phyloP scores from a whole-genome alignment of 306 rosid species.

The Cucumis melo region DNA sequence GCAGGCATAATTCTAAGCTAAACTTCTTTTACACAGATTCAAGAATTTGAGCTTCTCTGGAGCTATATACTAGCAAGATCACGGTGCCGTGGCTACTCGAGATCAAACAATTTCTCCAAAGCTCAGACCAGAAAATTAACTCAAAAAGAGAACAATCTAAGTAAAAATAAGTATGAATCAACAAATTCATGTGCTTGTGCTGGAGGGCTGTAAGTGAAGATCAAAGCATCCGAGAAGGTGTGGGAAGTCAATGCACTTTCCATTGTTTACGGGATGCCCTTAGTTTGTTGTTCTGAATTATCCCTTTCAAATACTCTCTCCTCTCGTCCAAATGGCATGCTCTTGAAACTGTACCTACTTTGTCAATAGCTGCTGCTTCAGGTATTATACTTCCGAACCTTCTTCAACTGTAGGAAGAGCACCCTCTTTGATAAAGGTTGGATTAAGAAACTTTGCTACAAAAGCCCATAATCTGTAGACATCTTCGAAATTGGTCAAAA shows the following conservation, averaged over 20 bases:
- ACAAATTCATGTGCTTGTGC: conserved; percentile 39
- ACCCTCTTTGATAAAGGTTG: conserved; percentile 45
- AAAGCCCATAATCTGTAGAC: conserved; percentile 89
- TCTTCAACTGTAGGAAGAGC: conserved; percentile 67
- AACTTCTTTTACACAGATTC: conserved; percentile 1
- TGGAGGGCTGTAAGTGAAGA: conserved; percentile 18
- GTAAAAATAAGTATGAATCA: conserved; percentile 48
- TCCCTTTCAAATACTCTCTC: conserved; percentile 10
- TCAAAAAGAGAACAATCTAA: conserved; percentile 26
- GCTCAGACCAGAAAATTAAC: conserved; percentile 43
- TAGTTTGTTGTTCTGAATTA: conserved; percentile 1
- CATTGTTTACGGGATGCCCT: conserved; percentile 10
- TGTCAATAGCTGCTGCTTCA: neutral
- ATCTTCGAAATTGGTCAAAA: conserved; percentile 88
- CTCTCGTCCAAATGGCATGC: conserved; percentile 8
- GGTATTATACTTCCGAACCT: conserved; percentile 28
- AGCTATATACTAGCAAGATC: neutral
- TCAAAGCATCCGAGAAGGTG: conserved; percentile 14
- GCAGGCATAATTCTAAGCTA: conserved; percentile 1
- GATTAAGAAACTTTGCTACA: conserved; percentile 78
- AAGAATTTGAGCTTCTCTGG: conserved; percentile 1
- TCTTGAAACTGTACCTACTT: conserved; percentile 13
- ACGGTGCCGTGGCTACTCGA: neutral
- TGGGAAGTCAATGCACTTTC: conserved; percentile 16
- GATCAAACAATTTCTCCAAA: conserved; percentile 19